phyloP scores from a whole-genome alignment of 768 basidiomycete species.

The Agaricus bisporus region DNA sequence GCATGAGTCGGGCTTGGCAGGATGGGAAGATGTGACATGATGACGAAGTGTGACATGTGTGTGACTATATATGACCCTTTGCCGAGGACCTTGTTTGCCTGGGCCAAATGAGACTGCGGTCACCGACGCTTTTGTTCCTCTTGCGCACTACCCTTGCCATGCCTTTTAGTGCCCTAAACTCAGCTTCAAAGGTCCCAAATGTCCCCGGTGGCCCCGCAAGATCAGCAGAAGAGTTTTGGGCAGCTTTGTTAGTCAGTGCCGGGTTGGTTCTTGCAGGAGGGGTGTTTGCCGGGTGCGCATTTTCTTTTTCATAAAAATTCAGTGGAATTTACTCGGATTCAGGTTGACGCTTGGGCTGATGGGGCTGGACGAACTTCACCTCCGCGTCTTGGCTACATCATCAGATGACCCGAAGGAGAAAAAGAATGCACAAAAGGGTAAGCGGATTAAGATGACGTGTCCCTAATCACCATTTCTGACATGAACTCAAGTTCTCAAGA shows the following conservation, averaged over 20 bases:
- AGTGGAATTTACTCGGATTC: not conserved
- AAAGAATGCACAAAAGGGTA: conserved; percentile 66
- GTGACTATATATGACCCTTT: no score
- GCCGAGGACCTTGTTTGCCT: not conserved
- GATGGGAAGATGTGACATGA: no score
- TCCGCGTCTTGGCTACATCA: conserved; percentile 77
- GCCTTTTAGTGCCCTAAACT: conserved; percentile 14
- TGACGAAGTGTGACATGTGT: no score
- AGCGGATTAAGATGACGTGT: not conserved
- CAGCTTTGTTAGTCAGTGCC: conserved; percentile 60
- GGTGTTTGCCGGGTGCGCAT: conserved; percentile 82
- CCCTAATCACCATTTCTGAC: not conserved
- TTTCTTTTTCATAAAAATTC: not conserved
- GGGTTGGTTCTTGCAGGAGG: conserved; percentile 79
- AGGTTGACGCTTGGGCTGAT: conserved; percentile 89
- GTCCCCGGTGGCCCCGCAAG: conserved; percentile 34
- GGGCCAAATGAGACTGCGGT: conserved; percentile 15
- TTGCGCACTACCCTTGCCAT: conserved; percentile 20
- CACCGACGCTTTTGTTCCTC: conserved; percentile 18
- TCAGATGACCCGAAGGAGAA: conserved; percentile 71
- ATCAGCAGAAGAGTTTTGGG: conserved; percentile 53
- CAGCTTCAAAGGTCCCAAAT: not conserved
- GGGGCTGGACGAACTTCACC: conserved; percentile 89
- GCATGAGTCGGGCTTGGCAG: no score
- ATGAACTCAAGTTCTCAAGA: conserved; percentile 36